Evolutionary conservation across 2,329 filamentous ascomycete genomes (phyloP).

Genomic region (Neurospora sp.): DNA sequence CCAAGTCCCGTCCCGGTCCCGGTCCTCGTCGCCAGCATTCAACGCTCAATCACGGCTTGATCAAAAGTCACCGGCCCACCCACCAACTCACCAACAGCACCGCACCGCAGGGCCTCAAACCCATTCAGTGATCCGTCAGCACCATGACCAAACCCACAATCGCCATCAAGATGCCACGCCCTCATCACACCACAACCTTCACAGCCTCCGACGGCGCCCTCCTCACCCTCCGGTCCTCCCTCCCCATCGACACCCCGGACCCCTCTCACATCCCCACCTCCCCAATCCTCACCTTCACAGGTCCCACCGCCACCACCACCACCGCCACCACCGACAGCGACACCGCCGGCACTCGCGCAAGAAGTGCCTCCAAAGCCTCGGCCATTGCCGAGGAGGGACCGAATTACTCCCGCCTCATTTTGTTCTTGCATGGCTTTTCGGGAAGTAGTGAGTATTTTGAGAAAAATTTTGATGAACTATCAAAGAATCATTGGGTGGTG

Average conservation of each 20-base stretch:
- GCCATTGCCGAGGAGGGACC: neutral
- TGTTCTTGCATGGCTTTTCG: conserved; percentile 32
- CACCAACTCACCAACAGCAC: neutral
- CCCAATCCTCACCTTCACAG: neutral
- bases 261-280: neutral
- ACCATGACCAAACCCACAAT: neutral
- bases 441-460: conserved; percentile 30
- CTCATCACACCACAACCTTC: conserved; percentile 5
- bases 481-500: conserved; percentile 24
- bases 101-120: neutral
- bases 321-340: neutral
- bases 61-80: too few relatives aligned
- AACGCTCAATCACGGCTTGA: neutral
- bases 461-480: conserved; percentile 24
- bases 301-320: neutral
- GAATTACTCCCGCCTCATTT: conserved; percentile 19
- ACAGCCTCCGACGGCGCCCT: conserved; percentile 25
- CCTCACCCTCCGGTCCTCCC: conserved; percentile 27
- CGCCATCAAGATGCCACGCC: neutral
- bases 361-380: neutral
- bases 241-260: conserved; percentile 14
- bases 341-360: neutral
- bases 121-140: too few relatives aligned
- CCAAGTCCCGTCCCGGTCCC: neutral
- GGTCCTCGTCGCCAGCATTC: too few relatives aligned